Evolutionary conservation across 2,329 filamentous ascomycete genomes (phyloP).

Genomic region (Periconia sp.): DNA sequence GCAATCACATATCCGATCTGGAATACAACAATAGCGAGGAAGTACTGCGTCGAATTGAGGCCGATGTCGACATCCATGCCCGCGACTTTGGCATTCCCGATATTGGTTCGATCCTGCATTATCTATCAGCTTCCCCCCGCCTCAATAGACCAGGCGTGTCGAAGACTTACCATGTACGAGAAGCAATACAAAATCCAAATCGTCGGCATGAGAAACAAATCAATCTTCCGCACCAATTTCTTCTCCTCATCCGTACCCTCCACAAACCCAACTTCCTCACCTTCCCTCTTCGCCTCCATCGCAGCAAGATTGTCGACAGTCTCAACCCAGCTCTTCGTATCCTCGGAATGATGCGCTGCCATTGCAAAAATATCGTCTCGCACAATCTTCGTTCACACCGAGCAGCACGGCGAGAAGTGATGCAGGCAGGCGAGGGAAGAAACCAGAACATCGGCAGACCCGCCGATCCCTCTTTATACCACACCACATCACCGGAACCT

Average conservation of each 20-base stretch:
- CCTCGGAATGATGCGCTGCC: slow-evolving; percentile 12
- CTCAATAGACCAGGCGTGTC: too few relatives aligned
- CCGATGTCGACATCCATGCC: slow-evolving; percentile 27
- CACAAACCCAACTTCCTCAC: slow-evolving; percentile 8
- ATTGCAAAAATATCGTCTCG: too few relatives aligned
- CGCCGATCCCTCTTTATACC: not conserved
- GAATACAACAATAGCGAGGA: slow-evolving; percentile 29
- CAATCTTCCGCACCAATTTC: slow-evolving; percentile 29
- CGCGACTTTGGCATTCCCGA: slow-evolving; percentile 52
- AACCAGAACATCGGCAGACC: too few relatives aligned
- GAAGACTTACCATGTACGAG: slow-evolving; percentile 34
- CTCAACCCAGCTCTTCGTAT: slow-evolving; percentile 13
- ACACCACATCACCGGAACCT: too few relatives aligned
- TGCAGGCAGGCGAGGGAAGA: not conserved
- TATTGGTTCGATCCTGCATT: too few relatives aligned
- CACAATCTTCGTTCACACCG: too few relatives aligned
- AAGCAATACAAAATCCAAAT: slow-evolving; percentile 32
- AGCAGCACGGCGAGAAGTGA: too few relatives aligned
- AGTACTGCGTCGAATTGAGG: slow-evolving; percentile 59
- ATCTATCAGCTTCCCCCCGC: too few relatives aligned
- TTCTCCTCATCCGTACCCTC: slow-evolving; percentile 25
- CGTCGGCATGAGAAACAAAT: slow-evolving; percentile 31
- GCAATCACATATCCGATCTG: slow-evolving; percentile 30
- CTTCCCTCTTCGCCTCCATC: slow-evolving; percentile 13
- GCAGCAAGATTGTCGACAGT: slow-evolving; percentile 16